Conservation (phyloP, 192 early-diverging fungal species). For the Coemansia umbellata region DNA sequence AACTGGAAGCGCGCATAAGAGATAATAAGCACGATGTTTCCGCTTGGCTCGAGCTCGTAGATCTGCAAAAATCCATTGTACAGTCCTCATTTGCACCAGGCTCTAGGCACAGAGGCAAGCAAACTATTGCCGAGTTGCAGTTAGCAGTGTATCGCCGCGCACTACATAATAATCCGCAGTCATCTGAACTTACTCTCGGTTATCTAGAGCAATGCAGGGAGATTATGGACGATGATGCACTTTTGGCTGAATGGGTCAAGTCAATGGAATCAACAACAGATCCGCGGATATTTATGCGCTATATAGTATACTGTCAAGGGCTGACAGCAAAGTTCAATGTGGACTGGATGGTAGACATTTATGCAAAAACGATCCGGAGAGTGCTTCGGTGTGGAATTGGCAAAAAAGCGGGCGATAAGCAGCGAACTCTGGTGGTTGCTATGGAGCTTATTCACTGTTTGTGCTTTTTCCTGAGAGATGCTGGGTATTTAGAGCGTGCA, state of each 20-base stretch:
- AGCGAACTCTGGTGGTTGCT: neutral
- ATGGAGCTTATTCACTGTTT: conserved; percentile 19
- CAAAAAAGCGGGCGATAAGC: neutral
- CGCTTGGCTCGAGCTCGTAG: conserved; percentile 18
- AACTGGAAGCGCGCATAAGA: conserved; percentile 6
- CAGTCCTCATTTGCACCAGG: conserved; percentile 2
- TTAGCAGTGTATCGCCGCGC: conserved; percentile 20
- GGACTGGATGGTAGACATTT: conserved; percentile 5
- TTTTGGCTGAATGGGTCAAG: conserved; percentile 17
- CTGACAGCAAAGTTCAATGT: conserved; percentile 13
- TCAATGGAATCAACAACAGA: neutral
- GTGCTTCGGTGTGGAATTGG: conserved; percentile 2
- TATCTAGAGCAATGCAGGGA: conserved; percentile 18
- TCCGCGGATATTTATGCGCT: conserved; percentile 4
- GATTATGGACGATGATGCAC: conserved; percentile 5
- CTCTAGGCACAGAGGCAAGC: conserved; percentile 2
- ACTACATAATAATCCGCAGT: conserved; percentile 7
- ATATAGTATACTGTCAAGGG: conserved; percentile 18
- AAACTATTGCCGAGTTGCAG: conserved; percentile 15
- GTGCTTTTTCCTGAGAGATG: conserved; percentile 21
- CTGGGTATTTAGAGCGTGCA: conserved; percentile 24
- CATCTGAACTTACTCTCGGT: conserved; percentile 9
- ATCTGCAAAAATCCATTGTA: conserved; percentile 13
- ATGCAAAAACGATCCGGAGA: conserved; percentile 8
- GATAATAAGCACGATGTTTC: conserved; percentile 13